phyloP scores from a whole-genome alignment of 2,329 filamentous ascomycete genomes.

The Phaeomoniella chlamydospora region DNA sequence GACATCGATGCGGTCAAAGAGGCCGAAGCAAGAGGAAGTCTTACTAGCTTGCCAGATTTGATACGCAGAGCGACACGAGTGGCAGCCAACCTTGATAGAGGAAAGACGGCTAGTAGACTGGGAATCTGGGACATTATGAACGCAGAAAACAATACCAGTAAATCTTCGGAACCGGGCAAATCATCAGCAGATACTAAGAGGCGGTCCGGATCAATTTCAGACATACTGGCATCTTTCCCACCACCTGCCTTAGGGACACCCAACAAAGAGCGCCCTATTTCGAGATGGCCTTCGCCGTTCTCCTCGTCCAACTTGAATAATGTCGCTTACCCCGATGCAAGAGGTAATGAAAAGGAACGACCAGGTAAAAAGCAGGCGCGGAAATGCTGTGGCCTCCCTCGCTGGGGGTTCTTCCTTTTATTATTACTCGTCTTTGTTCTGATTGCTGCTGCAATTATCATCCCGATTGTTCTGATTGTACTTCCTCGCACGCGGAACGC shows the following conservation, averaged over 20 bases:
- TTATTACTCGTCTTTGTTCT: conserved; percentile 54
- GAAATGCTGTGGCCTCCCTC: conserved; percentile 69
- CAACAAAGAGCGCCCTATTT: conserved; percentile 11
- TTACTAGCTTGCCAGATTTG: conserved; percentile 83
- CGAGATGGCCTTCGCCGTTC: conserved; percentile 7
- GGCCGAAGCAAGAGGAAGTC: conserved; percentile 70
- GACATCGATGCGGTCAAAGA: conserved; percentile 71
- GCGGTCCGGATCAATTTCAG: conserved; percentile 41
- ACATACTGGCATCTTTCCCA: conserved; percentile 52
- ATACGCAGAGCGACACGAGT: conserved; percentile 78
- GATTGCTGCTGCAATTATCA: conserved; percentile 65
- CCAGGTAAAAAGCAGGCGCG: conserved; percentile 28
- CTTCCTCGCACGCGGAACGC: conserved; percentile 34
- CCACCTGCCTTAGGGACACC: conserved; percentile 39
- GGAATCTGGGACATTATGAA: conserved; percentile 35
- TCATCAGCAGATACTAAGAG: conserved; percentile 13
- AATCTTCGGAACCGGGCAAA: conserved; percentile 3
- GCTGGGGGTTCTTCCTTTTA: conserved; percentile 60
- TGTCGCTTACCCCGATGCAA: conserved; percentile 7
- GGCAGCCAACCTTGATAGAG: conserved; percentile 76
- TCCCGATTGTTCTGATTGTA: conserved; percentile 55
- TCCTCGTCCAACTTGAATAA: conserved; percentile 7
- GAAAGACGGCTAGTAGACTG: conserved; percentile 48
- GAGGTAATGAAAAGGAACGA: conserved; percentile 2
- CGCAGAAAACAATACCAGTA: conserved; percentile 12